Percentiles rank a stretch among this genome's conserved stretches.
Conservation (phyloP, 768 basidiomycete species). For the Boletus reticulatus region DNA sequence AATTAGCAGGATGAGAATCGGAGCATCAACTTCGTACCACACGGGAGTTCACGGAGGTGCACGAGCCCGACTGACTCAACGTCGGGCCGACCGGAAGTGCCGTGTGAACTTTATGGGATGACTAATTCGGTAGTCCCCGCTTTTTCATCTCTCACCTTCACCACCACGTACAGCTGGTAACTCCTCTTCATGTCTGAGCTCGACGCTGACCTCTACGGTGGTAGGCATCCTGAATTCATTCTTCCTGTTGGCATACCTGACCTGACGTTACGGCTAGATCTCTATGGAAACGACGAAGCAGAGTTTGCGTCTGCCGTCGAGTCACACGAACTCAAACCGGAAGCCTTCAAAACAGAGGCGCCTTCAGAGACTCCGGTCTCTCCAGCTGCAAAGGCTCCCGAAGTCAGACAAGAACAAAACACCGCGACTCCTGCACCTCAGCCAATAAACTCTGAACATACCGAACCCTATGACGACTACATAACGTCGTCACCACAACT, state of each 20-base stretch:
- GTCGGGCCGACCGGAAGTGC: constrained; percentile 17
- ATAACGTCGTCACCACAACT: constrained; percentile 7
- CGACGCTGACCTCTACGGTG: constrained; percentile 88
- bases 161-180: constrained; percentile 25
- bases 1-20: not conserved
- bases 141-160: constrained; percentile 36
- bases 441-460: constrained; percentile 8
- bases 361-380: constrained; percentile 19
- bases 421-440: constrained; percentile 9
- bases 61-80: not conserved
- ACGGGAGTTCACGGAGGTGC: not conserved
- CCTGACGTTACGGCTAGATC: constrained; percentile 42
- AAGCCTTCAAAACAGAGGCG: constrained; percentile 29
- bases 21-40: not conserved
- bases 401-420: constrained; percentile 21
- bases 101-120: constrained; percentile 27
- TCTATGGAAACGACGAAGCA: constrained; percentile 62
- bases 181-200: constrained; percentile 63
- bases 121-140: constrained; percentile 22
- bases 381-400: constrained; percentile 15
- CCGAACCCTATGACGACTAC: constrained; percentile 17
- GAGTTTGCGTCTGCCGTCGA: constrained; percentile 55
- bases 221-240: constrained; percentile 37
- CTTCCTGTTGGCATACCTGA: not conserved
- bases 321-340: constrained; percentile 31